Evolutionary conservation across 345 rosid genomes (phyloP).

Genomic region (Ricinus communis): DNA sequence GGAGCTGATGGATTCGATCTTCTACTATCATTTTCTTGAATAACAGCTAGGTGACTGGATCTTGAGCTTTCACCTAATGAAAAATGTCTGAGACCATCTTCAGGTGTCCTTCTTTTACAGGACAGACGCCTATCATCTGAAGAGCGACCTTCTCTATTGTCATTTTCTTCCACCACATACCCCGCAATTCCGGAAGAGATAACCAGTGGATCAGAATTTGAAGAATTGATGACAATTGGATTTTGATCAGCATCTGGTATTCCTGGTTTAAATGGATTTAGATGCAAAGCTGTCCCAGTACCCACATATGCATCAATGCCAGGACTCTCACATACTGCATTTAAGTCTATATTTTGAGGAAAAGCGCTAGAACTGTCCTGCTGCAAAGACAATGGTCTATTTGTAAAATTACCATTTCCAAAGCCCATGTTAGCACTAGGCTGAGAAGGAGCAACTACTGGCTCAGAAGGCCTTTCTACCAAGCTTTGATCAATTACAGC

Average conservation of each 20-base stretch:
- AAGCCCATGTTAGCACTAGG: neutral
- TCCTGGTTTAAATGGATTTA: neutral
- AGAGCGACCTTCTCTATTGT: neutral
- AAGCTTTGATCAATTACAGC: neutral
- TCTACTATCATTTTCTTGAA: neutral
- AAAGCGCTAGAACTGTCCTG: neutral
- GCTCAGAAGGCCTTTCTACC: neutral
- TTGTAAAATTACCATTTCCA: neutral
- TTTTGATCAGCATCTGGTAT: neutral
- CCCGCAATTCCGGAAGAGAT: slow-evolving; percentile 17
- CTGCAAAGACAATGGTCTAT: neutral
- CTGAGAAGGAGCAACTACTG: neutral
- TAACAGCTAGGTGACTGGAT: neutral
- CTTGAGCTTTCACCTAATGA: slow-evolving; percentile 12
- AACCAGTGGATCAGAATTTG: neutral
- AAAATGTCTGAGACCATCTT: neutral
- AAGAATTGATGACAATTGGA: neutral
- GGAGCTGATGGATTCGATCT: neutral
- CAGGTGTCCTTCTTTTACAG: slow-evolving; percentile 29
- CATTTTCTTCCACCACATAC: slow-evolving; percentile 2
- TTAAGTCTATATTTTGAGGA: slow-evolving; percentile 9
- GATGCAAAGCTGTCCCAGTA: neutral
- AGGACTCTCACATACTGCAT: neutral
- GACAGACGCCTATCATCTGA: slow-evolving; percentile 4
- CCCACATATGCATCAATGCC: neutral